Percentiles rank a stretch among this genome's conserved stretches.
Conservation (phyloP, 2,329 filamentous ascomycete genomes). For the Esteya vermicola region DNA sequence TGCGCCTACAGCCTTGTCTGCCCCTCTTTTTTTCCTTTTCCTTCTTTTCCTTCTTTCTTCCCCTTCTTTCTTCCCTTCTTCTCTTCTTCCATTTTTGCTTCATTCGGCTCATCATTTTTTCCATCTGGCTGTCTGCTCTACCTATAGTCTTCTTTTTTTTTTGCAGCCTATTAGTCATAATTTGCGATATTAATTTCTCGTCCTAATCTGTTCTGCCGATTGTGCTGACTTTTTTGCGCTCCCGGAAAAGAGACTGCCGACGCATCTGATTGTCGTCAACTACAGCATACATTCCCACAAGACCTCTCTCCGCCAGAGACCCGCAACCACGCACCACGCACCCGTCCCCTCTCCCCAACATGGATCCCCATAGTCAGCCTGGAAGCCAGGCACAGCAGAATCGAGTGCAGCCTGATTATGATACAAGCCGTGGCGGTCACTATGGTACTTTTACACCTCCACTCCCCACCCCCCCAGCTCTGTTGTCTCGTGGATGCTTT, state of each 20-base stretch:
- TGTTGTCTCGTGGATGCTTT: not conserved
- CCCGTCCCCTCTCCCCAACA: constrained; percentile 16
- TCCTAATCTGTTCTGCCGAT: too few relatives aligned
- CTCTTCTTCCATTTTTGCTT: not conserved
- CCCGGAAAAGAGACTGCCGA: too few relatives aligned
- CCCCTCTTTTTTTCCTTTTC: not conserved
- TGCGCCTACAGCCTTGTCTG: not conserved
- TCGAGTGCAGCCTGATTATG: constrained; percentile 53
- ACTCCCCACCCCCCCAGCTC: not conserved
- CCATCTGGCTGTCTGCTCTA: too few relatives aligned
- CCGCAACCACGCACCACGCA: not conserved
- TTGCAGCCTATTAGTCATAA: too few relatives aligned
- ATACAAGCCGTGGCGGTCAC: constrained; percentile 59
- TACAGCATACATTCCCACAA: not conserved
- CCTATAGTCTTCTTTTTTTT: too few relatives aligned
- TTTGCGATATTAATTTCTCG: too few relatives aligned
- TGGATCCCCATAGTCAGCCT: constrained; percentile 40
- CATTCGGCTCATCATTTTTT: not conserved
- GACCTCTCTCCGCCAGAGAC: not conserved
- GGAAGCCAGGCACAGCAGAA: constrained; percentile 41
- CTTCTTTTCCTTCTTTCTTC: not conserved
- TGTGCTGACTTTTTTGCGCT: too few relatives aligned
- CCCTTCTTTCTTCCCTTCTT: not conserved
- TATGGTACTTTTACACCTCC: constrained; percentile 61
- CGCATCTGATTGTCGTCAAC: too few relatives aligned